Conservation (phyloP, 73 alveolate genomes). For the Symbiodinium pilosum region DNA sequence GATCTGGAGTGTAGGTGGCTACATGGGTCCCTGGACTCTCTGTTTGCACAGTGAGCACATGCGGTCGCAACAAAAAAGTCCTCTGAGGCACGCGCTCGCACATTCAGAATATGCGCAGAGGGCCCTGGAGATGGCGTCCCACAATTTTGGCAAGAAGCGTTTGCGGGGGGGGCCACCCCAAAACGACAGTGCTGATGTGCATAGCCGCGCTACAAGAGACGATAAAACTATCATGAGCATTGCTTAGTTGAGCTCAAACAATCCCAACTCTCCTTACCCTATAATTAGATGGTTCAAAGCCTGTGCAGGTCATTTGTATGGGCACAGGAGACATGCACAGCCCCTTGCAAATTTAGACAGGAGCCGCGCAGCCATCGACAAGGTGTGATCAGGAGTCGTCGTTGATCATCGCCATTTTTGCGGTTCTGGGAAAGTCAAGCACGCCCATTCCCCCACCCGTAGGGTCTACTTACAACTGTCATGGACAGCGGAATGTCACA, state of each 20-base stretch:
- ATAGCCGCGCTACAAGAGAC: too few species aligned
- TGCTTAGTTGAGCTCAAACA: too few species aligned
- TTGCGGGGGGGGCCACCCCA: too few species aligned
- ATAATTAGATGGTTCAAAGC: not conserved
- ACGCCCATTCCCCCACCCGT: not conserved
- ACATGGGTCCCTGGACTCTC: slow-evolving; percentile 1
- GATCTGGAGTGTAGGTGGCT: too few species aligned
- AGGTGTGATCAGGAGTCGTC: not conserved
- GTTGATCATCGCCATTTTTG: slow-evolving; percentile 10
- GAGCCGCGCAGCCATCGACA: slow-evolving; percentile 26
- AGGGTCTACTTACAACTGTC: not conserved
- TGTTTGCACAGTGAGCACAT: not conserved
- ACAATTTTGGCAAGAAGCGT: not conserved
- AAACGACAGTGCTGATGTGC: too few species aligned
- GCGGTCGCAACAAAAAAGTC: not conserved
- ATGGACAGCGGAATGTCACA: not conserved
- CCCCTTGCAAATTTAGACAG: slow-evolving; percentile 7
- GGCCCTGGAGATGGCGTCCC: not conserved
- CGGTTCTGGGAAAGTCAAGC: slow-evolving; percentile 26
- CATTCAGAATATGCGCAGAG: not conserved
- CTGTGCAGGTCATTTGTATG: not conserved
- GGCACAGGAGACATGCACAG: not conserved
- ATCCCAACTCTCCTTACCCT: too few species aligned
- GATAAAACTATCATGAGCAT: too few species aligned
- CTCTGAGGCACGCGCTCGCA: slow-evolving; percentile 27